Evolutionary conservation across 352 stramenopile genomes (phyloP), one percentile per base, ranked within the genome.

Genomic region (Pythium guiyangense): DNA sequence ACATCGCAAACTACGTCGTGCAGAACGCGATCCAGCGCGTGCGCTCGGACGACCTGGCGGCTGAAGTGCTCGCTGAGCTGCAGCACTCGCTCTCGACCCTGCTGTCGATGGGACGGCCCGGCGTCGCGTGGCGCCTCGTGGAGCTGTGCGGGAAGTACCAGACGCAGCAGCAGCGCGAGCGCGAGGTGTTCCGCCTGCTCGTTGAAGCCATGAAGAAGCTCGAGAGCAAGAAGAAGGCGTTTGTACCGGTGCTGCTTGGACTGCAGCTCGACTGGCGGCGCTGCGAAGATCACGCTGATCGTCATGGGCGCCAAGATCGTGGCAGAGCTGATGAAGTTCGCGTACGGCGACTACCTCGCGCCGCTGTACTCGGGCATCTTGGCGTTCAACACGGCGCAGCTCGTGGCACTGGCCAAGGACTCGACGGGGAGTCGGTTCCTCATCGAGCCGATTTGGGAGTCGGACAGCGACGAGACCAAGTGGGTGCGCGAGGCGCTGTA

Each of bases 1-100:
- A 67, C 44, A 88, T 93, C 53, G 73, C 80, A 15, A 93, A 93
- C 61, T 93, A 90, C 51, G 84, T 93, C n/a, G 73, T 93, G 8
- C 84, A 93, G 61, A 67, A 90, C 46, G 77, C 66, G 11, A 77
- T 93, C 31, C 67, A 83, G 53, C 71, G 73, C n/a, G 70, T 88
- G 22, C 54, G 63, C 50, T 74, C 64, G 2, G 39, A 68, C 11
- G 69, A 70, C 1, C 47, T 90, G 15, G 84, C 84, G 5, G 18
- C 57, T 11, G 63, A 84, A 27, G 75, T 91, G 34, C 56, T 90
- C 11, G 54, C 69, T 14, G 84, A 93, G 60, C 59, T 93, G 43
- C 63, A 80, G 49, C 49, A 66, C 12, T 72, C 78, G 12, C 51
- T 88, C 44, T 91, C 79, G 81, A 90, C 73, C 26, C 63, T 93